Base-by-base conservation (phyloP, 2,329 filamentous ascomycete species). In the Drechslerella coelobrocha region DNA sequence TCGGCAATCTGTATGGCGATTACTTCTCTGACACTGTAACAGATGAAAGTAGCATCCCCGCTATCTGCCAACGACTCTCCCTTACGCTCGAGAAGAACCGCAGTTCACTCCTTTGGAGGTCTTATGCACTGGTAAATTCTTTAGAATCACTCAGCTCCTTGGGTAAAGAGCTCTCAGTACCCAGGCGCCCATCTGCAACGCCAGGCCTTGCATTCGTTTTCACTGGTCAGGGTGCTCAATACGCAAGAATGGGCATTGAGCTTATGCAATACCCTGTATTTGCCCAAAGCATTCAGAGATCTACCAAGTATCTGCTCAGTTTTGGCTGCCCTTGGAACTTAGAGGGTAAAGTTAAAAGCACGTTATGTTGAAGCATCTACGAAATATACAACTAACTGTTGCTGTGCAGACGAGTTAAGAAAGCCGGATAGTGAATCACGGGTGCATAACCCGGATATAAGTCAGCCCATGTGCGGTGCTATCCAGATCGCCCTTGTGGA, bases 381-480 rank as follows among this genome's bases (percentile, higher is more conserved):
- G n/a, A 2, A n/a, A 39, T 39, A 5, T 2, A 3, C 34, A 14
- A 39, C 4, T 39, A 4, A 4, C 12, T 10, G 34, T 6, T 39
- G 12, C 34, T 39, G 34, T 39, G n/a, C n/a, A 65, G 61, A 51
- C 3, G 52, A 65, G 45, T 23, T 65, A 1, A 26, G 12, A 8
- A 50, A 39, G 14, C 43, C 51, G 6, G 34, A 10, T 6, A 14
- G 4, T 5, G 34, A 39, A 2, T 63, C 60, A 19, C 41, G 51
- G 7, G 34, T 65, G 2, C 37, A 79, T 6, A 73, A 78, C 14
- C 79, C 82, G 0, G 78, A 78, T 1, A 71, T 84, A 19, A 79
- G 81, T 0, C 84, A 86, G 72, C 82, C 84, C 0, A 74, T 84
- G 0, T 84, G 81, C 57, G 85, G 83, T 0, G 83, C 84, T 0